phyloP scores from a whole-genome alignment of 306 rosid genomes.

The Cicer yamashitae region DNA sequence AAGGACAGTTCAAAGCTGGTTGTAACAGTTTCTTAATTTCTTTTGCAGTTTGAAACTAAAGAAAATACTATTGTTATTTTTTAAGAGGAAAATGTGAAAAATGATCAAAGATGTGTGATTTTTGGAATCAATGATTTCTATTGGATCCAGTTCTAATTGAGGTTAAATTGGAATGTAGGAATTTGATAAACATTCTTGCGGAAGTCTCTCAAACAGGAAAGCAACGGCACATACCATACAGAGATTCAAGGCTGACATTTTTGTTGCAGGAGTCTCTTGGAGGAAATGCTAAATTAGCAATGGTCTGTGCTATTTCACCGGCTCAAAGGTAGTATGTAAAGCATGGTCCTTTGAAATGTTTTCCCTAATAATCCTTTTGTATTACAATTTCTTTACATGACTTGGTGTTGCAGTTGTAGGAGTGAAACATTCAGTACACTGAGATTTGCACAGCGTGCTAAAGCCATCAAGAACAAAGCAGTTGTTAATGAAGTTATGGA shows the following conservation, averaged over 20 bases:
- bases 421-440: conserved; percentile 96
- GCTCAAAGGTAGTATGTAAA: conserved; percentile 71
- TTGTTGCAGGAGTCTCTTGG: conserved; percentile 98
- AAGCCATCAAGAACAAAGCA: conserved; percentile 97
- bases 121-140: conserved; percentile 35
- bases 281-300: conserved; percentile 98
- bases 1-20: conserved; percentile 18
- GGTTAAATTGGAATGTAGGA: conserved; percentile 65
- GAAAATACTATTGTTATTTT: neutral
- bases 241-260: conserved; percentile 97
- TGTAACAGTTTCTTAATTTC: conserved; percentile 10
- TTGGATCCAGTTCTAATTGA: conserved; percentile 39
- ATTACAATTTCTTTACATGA: conserved; percentile 46
- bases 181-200: conserved; percentile 96
- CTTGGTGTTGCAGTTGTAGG: conserved; percentile 72
- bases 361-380: conserved; percentile 31
- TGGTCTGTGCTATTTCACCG: conserved; percentile 99
- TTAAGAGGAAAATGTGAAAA: conserved; percentile 10
- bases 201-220: conserved; percentile 98
- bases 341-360: conserved; percentile 28
- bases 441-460: conserved; percentile 98
- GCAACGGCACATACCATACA: conserved; percentile 96
- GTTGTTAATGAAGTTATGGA: conserved; percentile 93
- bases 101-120: conserved; percentile 9
- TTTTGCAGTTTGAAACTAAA: conserved; percentile 6